Evolutionary conservation across 768 basidiomycete genomes (phyloP).

Genomic region (Gautieria morchelliformis): DNA sequence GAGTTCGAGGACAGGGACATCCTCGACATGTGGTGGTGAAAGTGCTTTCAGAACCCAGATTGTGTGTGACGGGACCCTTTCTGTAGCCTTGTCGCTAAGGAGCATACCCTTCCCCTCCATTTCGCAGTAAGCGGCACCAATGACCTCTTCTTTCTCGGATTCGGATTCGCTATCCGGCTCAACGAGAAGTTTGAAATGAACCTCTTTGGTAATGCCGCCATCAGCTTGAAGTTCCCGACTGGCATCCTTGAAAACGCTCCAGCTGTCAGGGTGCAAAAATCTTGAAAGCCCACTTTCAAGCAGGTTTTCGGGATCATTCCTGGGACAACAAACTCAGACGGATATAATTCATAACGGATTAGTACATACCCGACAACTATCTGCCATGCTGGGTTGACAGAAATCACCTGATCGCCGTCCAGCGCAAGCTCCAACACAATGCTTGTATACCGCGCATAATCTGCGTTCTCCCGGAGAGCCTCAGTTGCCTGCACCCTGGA

Average conservation of each 20-base stretch:
- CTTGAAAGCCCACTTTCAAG: slow-evolving; percentile 73
- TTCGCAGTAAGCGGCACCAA: slow-evolving; percentile 52
- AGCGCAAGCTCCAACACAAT: slow-evolving; percentile 91
- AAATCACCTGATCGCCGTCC: slow-evolving; percentile 90
- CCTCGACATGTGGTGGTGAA: slow-evolving; percentile 46
- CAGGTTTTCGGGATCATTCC: slow-evolving; percentile 74
- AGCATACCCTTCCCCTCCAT: slow-evolving; percentile 99
- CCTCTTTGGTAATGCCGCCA: slow-evolving; percentile 90
- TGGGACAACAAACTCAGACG: slow-evolving; percentile 24
- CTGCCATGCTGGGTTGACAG: slow-evolving; percentile 94
- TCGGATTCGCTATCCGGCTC: slow-evolving; percentile 44
- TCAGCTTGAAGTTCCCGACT: slow-evolving; percentile 79
- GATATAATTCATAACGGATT: background rate
- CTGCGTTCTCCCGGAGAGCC: slow-evolving; percentile 80
- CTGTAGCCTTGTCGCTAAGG: slow-evolving; percentile 80
- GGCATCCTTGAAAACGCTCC: slow-evolving; percentile 77
- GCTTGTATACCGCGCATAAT: slow-evolving; percentile 91
- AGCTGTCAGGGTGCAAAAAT: slow-evolving; percentile 70
- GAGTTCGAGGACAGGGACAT: slow-evolving; percentile 56
- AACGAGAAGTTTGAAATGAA: slow-evolving; percentile 78
- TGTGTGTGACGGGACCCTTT: slow-evolving; percentile 81
- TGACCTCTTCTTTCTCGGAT: slow-evolving; percentile 28
- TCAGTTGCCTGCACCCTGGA: slow-evolving; percentile 75
- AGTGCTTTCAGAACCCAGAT: slow-evolving; percentile 96
- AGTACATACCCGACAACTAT: slow-evolving; percentile 75